These are phyloP conservation scores for Sanghuangporus sanghuang DNA, from an alignment of 1,284 basidiomycete species.

Conservation along the genomic window DNA sequence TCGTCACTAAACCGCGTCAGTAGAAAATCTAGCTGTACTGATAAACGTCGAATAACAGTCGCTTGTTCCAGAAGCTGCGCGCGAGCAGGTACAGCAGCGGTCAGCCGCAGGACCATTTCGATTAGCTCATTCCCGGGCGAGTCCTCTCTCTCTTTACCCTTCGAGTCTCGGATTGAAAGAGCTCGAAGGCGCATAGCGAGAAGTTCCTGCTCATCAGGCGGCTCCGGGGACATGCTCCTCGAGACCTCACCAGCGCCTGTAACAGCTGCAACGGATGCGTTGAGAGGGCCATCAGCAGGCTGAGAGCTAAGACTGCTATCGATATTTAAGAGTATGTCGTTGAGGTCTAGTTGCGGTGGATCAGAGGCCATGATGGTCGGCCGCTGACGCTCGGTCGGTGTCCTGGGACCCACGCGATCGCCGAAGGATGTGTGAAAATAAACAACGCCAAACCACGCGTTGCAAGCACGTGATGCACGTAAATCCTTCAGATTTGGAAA, in stretches of 20 bases:
- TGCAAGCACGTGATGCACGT: constrained; percentile 3
- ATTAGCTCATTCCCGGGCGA: constrained; percentile 47
- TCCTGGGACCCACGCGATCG: neutral
- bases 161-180: constrained; percentile 22
- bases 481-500: neutral
- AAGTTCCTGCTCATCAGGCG: constrained; percentile 29
- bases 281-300: neutral
- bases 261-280: neutral
- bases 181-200: constrained; percentile 28
- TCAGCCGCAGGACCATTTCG: constrained; percentile 54
- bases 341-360: neutral
- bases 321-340: neutral
- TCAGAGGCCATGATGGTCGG: constrained; percentile 5
- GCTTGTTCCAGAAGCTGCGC: constrained; percentile 57
- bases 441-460: constrained; percentile 15
- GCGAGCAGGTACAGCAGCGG: constrained; percentile 31
- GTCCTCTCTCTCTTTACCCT: constrained; percentile 19
- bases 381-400: neutral
- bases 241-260: neutral
- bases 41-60: constrained; percentile 49
- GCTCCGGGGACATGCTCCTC: constrained; percentile 26
- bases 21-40: constrained; percentile 53
- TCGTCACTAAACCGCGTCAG: constrained; percentile 47
- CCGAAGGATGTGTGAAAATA: constrained; percentile 8
- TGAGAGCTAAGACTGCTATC: constrained; percentile 18